These are phyloP conservation scores for Kernera saxatilis DNA, from an alignment of 345 rosid genomes.

Conservation along the genomic window DNA sequence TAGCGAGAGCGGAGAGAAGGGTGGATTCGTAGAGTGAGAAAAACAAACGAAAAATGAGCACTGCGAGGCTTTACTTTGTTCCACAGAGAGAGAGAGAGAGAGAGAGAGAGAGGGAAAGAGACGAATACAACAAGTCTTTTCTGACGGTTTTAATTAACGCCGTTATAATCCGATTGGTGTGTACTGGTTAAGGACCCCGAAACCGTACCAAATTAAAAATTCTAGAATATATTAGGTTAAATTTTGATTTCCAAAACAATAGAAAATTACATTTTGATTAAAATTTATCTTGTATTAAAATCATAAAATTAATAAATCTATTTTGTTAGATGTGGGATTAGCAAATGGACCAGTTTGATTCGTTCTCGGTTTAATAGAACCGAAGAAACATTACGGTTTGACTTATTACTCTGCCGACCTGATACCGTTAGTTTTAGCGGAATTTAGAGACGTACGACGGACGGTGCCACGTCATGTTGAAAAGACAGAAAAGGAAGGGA, in stretches of 20 bases:
- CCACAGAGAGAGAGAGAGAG: slow-evolving; percentile 15
- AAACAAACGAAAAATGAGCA: not conserved
- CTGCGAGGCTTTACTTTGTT: slow-evolving; percentile 13
- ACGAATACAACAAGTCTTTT: slow-evolving; percentile 37
- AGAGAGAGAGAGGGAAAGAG: slow-evolving; percentile 24
- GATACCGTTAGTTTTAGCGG: slow-evolving; percentile 15
- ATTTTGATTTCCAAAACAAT: not conserved
- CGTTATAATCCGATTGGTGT: slow-evolving; percentile 27
- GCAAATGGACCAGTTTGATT: not conserved
- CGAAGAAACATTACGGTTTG: not conserved
- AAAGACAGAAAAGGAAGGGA: not conserved
- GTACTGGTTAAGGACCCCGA: not conserved
- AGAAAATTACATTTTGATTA: not conserved
- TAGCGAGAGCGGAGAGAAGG: slow-evolving; percentile 5
- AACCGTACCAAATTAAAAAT: not conserved
- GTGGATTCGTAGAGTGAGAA: slow-evolving; percentile 8
- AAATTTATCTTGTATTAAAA: not conserved
- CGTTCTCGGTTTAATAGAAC: not conserved
- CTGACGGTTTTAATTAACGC: slow-evolving; percentile 43
- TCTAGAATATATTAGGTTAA: not conserved
- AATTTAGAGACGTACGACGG: not conserved
- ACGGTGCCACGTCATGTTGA: slow-evolving; percentile 12
- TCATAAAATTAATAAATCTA: not conserved
- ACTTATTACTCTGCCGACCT: not conserved
- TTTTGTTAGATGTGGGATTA: not conserved